Evolutionary conservation across 179 eudicot genomes (phyloP).

Genomic region (Drosera spatulata): DNA sequence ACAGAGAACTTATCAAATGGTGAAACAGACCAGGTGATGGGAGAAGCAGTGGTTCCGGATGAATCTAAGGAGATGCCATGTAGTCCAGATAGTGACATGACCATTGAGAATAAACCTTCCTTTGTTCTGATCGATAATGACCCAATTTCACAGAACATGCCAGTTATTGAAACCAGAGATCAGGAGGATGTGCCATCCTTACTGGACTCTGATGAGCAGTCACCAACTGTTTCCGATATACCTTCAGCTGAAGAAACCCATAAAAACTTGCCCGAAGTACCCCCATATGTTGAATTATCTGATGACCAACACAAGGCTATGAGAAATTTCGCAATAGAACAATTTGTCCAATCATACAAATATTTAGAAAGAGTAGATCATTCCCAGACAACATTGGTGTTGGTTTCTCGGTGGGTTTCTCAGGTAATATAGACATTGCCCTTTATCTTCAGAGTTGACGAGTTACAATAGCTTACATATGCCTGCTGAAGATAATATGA

Average conservation of each 20-base stretch:
- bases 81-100: slow-evolving; percentile 22
- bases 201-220: slow-evolving; percentile 45
- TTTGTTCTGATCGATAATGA: slow-evolving; percentile 32
- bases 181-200: slow-evolving; percentile 22
- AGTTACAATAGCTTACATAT: too few relatives aligned
- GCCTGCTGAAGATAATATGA: too few relatives aligned
- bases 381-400: slow-evolving; percentile 50
- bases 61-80: slow-evolving; percentile 23
- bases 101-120: slow-evolving; percentile 23
- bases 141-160: slow-evolving; percentile 13
- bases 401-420: slow-evolving; percentile 81
- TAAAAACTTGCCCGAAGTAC: slow-evolving; percentile 56
- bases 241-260: slow-evolving; percentile 41
- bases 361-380: slow-evolving; percentile 30
- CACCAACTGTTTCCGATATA: slow-evolving; percentile 37
- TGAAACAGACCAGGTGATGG: slow-evolving; percentile 18
- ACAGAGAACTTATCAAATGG: slow-evolving; percentile 11
- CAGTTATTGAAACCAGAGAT: slow-evolving; percentile 27
- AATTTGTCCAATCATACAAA: slow-evolving; percentile 48
- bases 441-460: too few relatives aligned
- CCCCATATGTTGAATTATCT: slow-evolving; percentile 52
- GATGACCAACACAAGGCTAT: slow-evolving; percentile 38
- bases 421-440: slow-evolving; percentile 36
- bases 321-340: slow-evolving; percentile 49
- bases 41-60: slow-evolving; percentile 34